Conservation (phyloP, 495 filamentous ascomycete genomes). For the Wilcoxina mikolae region DNA sequence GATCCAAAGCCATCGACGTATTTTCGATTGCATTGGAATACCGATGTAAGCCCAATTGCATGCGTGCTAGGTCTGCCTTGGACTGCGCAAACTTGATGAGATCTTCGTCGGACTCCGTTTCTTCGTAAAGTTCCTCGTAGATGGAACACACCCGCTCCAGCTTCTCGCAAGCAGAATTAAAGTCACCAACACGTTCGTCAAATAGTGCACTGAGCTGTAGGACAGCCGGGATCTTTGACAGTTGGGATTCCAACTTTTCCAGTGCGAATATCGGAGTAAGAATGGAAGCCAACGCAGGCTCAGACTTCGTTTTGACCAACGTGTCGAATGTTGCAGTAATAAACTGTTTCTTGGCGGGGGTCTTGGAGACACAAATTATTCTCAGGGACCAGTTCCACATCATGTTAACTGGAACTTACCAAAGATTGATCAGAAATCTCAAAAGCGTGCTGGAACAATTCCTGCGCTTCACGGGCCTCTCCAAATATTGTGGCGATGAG, state of each 20-base stretch:
- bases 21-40: constrained; percentile 55
- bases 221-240: constrained; percentile 49
- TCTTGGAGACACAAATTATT: constrained; percentile 3
- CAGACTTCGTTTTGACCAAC: constrained; percentile 36
- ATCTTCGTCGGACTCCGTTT: constrained; percentile 54
- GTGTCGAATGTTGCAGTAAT: constrained; percentile 62
- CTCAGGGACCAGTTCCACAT: constrained; percentile 3
- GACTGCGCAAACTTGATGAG: constrained; percentile 64
- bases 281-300: constrained; percentile 32
- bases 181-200: constrained; percentile 61
- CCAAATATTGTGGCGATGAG: constrained; percentile 63
- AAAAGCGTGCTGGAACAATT: constrained; percentile 87
- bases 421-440: constrained; percentile 72
- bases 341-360: constrained; percentile 58
- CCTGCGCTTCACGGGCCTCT: constrained; percentile 56
- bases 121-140: constrained; percentile 70
- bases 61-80: constrained; percentile 75
- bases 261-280: constrained; percentile 77
- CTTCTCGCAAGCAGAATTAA: constrained; percentile 45
- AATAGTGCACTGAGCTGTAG: constrained; percentile 68
- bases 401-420: constrained; percentile 13
- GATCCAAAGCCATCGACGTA: constrained; percentile 54
- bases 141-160: constrained; percentile 49
- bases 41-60: constrained; percentile 49
- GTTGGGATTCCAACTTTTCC: constrained; percentile 56